Conservation (phyloP, 2,329 filamentous ascomycete species). For the Colletotrichum melonis region DNA sequence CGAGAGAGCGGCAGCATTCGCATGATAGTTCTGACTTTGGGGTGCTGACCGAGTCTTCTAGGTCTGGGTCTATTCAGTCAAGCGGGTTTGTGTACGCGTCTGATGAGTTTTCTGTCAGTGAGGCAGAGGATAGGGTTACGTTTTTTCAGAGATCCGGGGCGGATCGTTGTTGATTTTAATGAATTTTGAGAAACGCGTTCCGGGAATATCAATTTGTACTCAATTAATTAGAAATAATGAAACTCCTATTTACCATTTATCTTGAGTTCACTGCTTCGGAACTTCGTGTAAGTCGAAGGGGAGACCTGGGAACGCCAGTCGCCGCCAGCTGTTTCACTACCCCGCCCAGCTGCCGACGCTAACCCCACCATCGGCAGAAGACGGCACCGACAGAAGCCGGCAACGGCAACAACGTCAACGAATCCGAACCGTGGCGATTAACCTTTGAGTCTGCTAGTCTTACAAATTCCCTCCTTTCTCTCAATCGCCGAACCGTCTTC, state of each 20-base stretch:
- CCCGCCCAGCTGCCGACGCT: neutral
- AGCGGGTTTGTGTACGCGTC: neutral
- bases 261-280: too few species aligned
- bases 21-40: neutral
- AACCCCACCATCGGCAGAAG: slow-evolving; percentile 11
- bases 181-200: too few species aligned
- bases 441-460: neutral
- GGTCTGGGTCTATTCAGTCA: neutral
- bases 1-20: neutral
- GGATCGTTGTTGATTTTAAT: neutral
- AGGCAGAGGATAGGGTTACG: neutral
- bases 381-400: slow-evolving; percentile 18
- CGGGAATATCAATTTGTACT: too few species aligned
- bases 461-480: neutral
- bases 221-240: neutral
- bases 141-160: neutral
- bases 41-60: neutral
- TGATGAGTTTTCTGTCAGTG: neutral
- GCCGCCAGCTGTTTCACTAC: neutral
- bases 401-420: slow-evolving; percentile 6
- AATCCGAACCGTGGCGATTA: slow-evolving; percentile 1
- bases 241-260: neutral
- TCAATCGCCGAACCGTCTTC: neutral
- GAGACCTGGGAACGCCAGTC: neutral
- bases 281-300: neutral